Conservation (phyloP, 495 filamentous ascomycete species). For the Penicillium steckii region DNA sequence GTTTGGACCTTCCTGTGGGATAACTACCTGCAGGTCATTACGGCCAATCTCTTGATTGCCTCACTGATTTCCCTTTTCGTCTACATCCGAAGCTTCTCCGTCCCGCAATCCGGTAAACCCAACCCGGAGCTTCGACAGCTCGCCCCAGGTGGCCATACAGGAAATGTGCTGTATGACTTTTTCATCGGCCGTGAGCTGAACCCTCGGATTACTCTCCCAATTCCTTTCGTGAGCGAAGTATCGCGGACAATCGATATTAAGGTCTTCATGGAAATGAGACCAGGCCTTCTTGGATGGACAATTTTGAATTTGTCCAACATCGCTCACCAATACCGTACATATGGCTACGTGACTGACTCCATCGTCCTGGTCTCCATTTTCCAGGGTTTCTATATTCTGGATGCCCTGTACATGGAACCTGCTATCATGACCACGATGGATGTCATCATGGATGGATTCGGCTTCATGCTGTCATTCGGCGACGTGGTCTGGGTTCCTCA, state of each 20-base stretch:
- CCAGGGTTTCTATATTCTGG: constrained; percentile 83
- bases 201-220: constrained; percentile 75
- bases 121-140: constrained; percentile 68
- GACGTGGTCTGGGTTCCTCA: constrained; percentile 95
- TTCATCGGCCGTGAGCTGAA: constrained; percentile 98
- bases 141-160: constrained; percentile 76
- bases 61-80: constrained; percentile 67
- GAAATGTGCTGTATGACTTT: constrained; percentile 91
- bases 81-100: constrained; percentile 77
- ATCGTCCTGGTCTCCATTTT: constrained; percentile 78
- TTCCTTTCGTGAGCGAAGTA: constrained; percentile 58
- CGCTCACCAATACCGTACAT: constrained; percentile 80
- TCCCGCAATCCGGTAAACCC: constrained; percentile 61
- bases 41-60: constrained; percentile 75
- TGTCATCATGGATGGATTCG: constrained; percentile 92
- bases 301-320: constrained; percentile 82
- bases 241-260: constrained; percentile 80
- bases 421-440: constrained; percentile 96
- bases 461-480: constrained; percentile 94
- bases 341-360: constrained; percentile 81
- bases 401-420: constrained; percentile 85
- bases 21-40: constrained; percentile 83
- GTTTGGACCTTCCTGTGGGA: constrained; percentile 93
- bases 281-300: constrained; percentile 88
- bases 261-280: constrained; percentile 84